A percentile compares a stretch with the other conserved stretches of the same genome.
These are phyloP conservation scores for Ormosia emarginata DNA, from an alignment of 306 rosid species.

Conservation along the genomic window DNA sequence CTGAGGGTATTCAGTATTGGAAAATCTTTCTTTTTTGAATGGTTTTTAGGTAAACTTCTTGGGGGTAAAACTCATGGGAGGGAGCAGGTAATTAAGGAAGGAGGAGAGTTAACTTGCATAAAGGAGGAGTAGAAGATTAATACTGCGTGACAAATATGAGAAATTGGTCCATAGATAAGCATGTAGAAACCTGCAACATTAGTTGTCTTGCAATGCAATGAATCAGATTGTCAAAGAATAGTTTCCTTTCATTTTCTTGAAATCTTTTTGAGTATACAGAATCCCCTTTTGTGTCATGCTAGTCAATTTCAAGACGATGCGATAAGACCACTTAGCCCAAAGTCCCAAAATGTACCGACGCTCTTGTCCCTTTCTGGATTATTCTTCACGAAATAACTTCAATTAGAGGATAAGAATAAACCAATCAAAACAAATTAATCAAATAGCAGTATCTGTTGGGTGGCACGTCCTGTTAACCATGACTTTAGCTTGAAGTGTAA, in stretches of 20 bases:
- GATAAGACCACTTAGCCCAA: background rate
- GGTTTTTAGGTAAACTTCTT: no score
- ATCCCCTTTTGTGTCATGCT: constrained; percentile 11
- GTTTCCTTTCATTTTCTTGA: background rate
- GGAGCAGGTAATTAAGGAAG: background rate
- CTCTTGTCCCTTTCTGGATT: constrained; percentile 16
- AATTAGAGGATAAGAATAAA: constrained; percentile 18
- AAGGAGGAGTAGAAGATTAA: background rate
- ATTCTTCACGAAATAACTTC: constrained; percentile 22
- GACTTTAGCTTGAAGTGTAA: constrained; percentile 68
- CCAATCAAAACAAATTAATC: constrained; percentile 22
- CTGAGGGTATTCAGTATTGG: no score
- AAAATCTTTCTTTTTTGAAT: no score
- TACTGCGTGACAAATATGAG: background rate
- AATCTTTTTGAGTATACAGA: background rate
- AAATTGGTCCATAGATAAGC: background rate
- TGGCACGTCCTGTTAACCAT: constrained; percentile 54
- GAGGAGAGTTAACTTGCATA: background rate
- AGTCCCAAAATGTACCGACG: background rate
- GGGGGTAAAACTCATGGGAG: no score
- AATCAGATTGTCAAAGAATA: background rate
- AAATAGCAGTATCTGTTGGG: constrained; percentile 40
- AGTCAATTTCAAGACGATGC: constrained; percentile 25
- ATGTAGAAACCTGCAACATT: background rate
- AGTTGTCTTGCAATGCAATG: background rate